Percentiles rank a stretch among this genome's conserved stretches.
Evolutionary conservation across 1,139 yeast species (phyloP).

Genomic region (Suhomyces taliae): DNA sequence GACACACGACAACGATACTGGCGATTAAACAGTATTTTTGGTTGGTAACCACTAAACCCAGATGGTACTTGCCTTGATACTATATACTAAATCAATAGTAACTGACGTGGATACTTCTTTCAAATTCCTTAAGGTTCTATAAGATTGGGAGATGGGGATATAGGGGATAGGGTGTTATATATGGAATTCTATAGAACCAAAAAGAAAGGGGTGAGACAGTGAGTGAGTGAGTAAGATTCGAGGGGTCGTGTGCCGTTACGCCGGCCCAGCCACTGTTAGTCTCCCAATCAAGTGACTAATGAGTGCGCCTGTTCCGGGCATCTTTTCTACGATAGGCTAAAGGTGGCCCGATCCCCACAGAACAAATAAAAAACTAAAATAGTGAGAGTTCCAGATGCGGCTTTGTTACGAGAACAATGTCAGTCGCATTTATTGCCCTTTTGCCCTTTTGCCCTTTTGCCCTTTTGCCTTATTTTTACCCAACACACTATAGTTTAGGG

Average conservation of each 20-base stretch:
- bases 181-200: constrained; percentile 7
- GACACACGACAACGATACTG: neutral
- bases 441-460: neutral
- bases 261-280: neutral
- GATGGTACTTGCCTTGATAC: neutral
- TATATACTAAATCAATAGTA: neutral
- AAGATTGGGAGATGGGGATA: neutral
- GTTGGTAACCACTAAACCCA: neutral
- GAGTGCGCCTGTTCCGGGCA: neutral
- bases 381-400: neutral
- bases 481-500: neutral
- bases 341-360: neutral
- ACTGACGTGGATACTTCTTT: neutral
- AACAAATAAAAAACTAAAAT: neutral
- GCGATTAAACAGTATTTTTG: neutral
- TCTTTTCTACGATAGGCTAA: neutral
- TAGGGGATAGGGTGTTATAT: constrained; percentile 2
- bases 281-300: too few species aligned
- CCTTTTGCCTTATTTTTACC: neutral
- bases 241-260: constrained; percentile 6
- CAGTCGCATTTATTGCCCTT: too few species aligned
- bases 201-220: constrained; percentile 7
- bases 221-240: neutral
- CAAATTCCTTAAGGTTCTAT: neutral
- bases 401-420: neutral